Evolutionary conservation across 495 filamentous ascomycete species (phyloP).

Genomic region (Parathielavia hyrcaniae): DNA sequence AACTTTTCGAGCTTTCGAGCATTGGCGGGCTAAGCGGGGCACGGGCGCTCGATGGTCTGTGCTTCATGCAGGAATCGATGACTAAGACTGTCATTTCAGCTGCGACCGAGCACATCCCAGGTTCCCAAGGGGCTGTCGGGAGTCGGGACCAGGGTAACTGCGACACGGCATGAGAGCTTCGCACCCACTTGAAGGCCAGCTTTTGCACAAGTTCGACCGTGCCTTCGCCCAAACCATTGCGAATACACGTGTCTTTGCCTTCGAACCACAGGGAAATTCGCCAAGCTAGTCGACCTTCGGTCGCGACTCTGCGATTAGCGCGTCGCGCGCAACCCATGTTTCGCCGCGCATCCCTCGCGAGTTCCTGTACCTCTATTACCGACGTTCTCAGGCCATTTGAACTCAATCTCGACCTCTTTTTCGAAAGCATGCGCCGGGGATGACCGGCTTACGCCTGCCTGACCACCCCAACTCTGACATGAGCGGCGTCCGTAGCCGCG

Average conservation of each 20-base stretch:
- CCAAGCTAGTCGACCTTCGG: background rate
- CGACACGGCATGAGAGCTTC: conserved; percentile 1
- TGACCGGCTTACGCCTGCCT: conserved; percentile 16
- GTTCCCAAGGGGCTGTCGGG: background rate
- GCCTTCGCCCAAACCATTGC: background rate
- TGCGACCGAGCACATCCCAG: background rate
- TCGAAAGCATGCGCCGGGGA: conserved; percentile 19
- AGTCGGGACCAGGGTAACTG: background rate
- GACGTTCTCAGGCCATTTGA: background rate
- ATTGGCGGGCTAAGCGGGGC: background rate
- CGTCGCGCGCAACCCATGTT: conserved; percentile 7
- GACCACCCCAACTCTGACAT: conserved; percentile 12
- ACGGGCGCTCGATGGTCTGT: background rate
- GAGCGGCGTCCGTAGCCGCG: conserved; percentile 16
- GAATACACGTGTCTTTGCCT: conserved; percentile 2
- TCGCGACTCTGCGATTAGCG: conserved; percentile 2
- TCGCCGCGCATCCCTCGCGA: conserved; percentile 14
- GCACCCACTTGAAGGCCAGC: background rate
- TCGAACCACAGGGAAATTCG: background rate
- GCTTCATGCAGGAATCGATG: background rate
- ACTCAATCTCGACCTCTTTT: background rate
- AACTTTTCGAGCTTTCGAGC: background rate
- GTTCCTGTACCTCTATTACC: background rate
- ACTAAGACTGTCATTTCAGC: conserved; percentile 6
- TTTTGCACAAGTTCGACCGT: background rate